A percentile compares a stretch with the other conserved stretches of the same genome.
Evolutionary conservation across 1,284 basidiomycete genomes (phyloP).

Genomic region (Boletus albobrunnescens): DNA sequence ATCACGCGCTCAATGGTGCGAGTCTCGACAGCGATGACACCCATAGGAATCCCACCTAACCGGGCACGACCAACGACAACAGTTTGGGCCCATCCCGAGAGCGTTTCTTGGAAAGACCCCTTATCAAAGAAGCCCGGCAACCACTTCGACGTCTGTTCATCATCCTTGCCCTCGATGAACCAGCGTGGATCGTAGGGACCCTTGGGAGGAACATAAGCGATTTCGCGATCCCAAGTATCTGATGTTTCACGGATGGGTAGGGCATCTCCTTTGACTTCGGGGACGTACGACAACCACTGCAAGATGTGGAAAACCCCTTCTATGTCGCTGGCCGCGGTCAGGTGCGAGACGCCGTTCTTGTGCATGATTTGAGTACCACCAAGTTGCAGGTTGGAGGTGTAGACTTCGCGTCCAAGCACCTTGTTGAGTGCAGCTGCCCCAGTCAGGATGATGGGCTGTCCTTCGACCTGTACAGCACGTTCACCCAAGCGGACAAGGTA

Average conservation of each 20-base stretch:
- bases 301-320: slow-evolving; percentile 92
- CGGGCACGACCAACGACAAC: slow-evolving; percentile 95
- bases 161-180: slow-evolving; percentile 92
- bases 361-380: slow-evolving; percentile 99
- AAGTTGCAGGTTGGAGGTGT: slow-evolving; percentile 97
- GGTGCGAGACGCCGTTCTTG: slow-evolving; percentile 98
- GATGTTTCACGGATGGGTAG: slow-evolving; percentile 71
- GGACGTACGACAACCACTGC: slow-evolving; percentile 94
- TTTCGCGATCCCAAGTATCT: slow-evolving; percentile 91
- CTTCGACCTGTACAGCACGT: slow-evolving; percentile 97
- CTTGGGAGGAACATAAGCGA: slow-evolving; percentile 89
- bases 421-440: slow-evolving; percentile 98
- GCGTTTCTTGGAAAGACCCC: slow-evolving; percentile 93
- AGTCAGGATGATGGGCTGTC: slow-evolving; percentile 98
- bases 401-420: slow-evolving; percentile 97
- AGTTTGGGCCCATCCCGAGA: slow-evolving; percentile 98
- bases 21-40: slow-evolving; percentile 97
- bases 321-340: slow-evolving; percentile 91
- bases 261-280: slow-evolving; percentile 71
- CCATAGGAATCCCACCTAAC: slow-evolving; percentile 94
- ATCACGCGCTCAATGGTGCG: slow-evolving; percentile 96
- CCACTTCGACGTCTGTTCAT: slow-evolving; percentile 77
- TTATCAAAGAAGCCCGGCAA: slow-evolving; percentile 94
- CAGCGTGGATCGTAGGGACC: slow-evolving; percentile 96
- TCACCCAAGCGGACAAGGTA: slow-evolving; percentile 98